Base-by-base conservation (phyloP, 2,329 filamentous ascomycete species). In the Aspergillus clavatus region DNA sequence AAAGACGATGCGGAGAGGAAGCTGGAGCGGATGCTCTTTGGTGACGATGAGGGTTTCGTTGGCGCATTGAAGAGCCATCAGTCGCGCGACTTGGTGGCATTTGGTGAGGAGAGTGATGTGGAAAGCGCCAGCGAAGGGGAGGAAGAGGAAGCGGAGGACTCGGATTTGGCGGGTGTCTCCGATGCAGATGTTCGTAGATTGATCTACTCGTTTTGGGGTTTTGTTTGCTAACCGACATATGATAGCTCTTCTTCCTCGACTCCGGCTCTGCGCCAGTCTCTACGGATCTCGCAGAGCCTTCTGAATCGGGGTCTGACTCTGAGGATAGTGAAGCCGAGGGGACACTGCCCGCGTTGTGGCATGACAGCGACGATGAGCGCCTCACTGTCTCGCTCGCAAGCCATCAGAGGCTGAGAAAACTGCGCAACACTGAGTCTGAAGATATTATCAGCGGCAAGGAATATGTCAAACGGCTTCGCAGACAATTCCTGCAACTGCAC, bases 351-450 rank as follows among this genome's bases (percentile, higher is more conserved):
- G 68, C 70, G 2, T 67, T 73, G 18, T 98, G 93, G 93, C 83
- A 90, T 56, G 93, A 98, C 65, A 97, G 90, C 67, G 93, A 98
- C 59, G 93, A 98, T 62, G 93, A 97, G 62, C 80, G 87, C 43
- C 73, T 96, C 51, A 80, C 82, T 5, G 78, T 98, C 39, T 97
- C 91, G 11, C 77, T 98, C 29, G 86, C 88, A 3, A 79, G 81
- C 21, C 82, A 84, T 36, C 80, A 82, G 38, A 80, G 87, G 53
- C 67, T 96, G 62, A 81, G 90, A 54, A 97, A 97, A 68, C 74
- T 98, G 51, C 80, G 93, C 50, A 75, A 83, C 40, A 84, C 82
- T 2, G 89, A 91, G 61, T 80, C 79, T 1, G 93, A 98, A 60
- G 93, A 98, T 65, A 65, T 95, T 8, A 81, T 98, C 52, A 88